phyloP scores from a whole-genome alignment of 352 stramenopile genomes.

The Pythium monospermum region DNA sequence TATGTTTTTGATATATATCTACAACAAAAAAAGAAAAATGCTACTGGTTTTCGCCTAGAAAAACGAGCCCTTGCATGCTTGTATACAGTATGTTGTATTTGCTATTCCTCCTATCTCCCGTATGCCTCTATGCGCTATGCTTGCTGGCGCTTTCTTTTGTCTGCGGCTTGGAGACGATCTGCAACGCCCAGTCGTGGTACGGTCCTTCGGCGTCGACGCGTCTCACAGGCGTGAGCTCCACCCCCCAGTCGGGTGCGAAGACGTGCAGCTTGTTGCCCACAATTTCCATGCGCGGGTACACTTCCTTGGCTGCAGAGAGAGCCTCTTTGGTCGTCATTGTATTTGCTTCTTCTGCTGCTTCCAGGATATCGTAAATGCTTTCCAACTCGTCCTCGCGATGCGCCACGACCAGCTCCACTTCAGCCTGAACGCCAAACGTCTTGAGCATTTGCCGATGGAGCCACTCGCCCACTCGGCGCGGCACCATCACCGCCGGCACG shows the following conservation, averaged over 20 bases:
- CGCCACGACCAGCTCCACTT: constrained; percentile 35
- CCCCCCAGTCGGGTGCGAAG: constrained; percentile 52
- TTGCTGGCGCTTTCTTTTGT: neutral
- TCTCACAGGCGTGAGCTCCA: constrained; percentile 31
- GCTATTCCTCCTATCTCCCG: too few species aligned
- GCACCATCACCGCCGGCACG: constrained; percentile 62
- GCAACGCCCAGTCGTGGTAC: constrained; percentile 36
- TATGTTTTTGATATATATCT: constrained; percentile 18
- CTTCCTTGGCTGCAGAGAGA: constrained; percentile 2
- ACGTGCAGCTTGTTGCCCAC: constrained; percentile 33
- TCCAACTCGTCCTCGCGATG: constrained; percentile 17
- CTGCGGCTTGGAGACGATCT: constrained; percentile 38
- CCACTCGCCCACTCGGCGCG: constrained; percentile 55
- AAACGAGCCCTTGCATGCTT: neutral
- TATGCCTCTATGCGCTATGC: constrained; percentile 2
- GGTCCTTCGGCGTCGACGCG: constrained; percentile 8
- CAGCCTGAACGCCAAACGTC: constrained; percentile 17
- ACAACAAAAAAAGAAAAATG: constrained; percentile 6
- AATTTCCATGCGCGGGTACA: constrained; percentile 39
- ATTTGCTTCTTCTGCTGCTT: neutral
- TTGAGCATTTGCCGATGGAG: constrained; percentile 24
- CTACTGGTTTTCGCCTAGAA: neutral
- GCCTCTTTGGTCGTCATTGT: too few species aligned
- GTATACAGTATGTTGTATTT: too few species aligned
- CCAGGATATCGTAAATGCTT: constrained; percentile 3